Conservation (phyloP, 768 basidiomycete genomes). For the Mycena leptocephala region DNA sequence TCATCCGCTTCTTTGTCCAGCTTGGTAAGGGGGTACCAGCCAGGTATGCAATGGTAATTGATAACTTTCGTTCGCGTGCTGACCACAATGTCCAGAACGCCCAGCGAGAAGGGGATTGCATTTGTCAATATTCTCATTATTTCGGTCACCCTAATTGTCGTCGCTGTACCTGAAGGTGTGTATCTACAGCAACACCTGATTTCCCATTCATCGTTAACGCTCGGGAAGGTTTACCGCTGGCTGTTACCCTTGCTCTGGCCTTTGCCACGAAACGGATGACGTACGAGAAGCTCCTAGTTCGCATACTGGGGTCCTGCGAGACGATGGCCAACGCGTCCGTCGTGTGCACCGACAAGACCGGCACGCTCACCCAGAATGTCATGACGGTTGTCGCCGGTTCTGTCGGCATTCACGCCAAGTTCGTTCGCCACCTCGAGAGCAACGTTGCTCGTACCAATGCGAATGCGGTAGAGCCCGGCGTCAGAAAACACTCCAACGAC, state of each 20-base stretch:
- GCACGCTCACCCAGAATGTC: conserved; percentile 94
- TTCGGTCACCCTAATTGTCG: conserved; percentile 91
- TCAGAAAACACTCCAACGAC: conserved; percentile 73
- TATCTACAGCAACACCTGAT: conserved; percentile 36
- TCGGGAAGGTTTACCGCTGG: conserved; percentile 86
- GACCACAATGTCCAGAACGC: conserved; percentile 59
- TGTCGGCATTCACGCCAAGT: conserved; percentile 95
- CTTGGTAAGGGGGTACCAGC: conserved; percentile 74
- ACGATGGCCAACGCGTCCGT: conserved; percentile 99
- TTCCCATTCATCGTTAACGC: conserved; percentile 5
- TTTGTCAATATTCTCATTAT: conserved; percentile 97
- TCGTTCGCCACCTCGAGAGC: conserved; percentile 84
- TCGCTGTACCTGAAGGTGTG: conserved; percentile 94
- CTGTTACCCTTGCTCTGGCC: conserved; percentile 95
- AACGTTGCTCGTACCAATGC: conserved; percentile 84
- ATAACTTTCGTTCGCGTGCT: neutral
- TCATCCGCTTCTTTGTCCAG: conserved; percentile 97
- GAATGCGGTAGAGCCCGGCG: conserved; percentile 61
- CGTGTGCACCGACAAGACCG: conserved; percentile 96
- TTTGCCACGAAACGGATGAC: conserved; percentile 99
- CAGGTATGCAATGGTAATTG: conserved; percentile 57
- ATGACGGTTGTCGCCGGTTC: conserved; percentile 99
- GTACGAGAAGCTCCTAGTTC: conserved; percentile 93
- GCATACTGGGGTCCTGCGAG: conserved; percentile 96
- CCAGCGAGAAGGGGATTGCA: conserved; percentile 88